Percentiles rank a stretch among this genome's conserved stretches.
phyloP scores from a whole-genome alignment of 805 yeast genomes.

The Wickerhamiella galacta region DNA sequence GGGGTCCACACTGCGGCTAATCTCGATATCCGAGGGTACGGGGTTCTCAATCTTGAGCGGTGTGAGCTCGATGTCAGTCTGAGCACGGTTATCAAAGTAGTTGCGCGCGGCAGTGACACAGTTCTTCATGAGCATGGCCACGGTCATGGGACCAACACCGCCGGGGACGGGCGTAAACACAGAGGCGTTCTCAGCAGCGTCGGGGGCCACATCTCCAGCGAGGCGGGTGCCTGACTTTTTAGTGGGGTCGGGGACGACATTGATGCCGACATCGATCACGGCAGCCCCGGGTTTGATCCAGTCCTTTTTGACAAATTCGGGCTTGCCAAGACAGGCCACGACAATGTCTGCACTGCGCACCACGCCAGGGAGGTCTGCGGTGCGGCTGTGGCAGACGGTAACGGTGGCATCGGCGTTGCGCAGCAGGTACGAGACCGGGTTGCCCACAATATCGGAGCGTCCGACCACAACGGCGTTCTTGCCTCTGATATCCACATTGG shows the following conservation, averaged over 20 bases:
- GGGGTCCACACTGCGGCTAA: conserved; percentile 77
- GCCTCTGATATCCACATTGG: conserved; percentile 51
- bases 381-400: conserved; percentile 66
- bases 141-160: conserved; percentile 99
- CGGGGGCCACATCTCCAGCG: conserved; percentile 88
- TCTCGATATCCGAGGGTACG: conserved; percentile 82
- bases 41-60: conserved; percentile 40
- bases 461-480: conserved; percentile 83
- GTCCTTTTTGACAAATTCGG: conserved; percentile 68
- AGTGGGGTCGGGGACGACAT: conserved; percentile 58
- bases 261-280: conserved; percentile 93
- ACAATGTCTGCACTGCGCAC: conserved; percentile 68
- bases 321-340: conserved; percentile 85
- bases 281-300: conserved; percentile 75
- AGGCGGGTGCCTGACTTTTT: conserved; percentile 65
- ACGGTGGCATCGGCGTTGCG: conserved; percentile 72
- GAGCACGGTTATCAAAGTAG: conserved; percentile 29
- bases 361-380: conserved; percentile 40
- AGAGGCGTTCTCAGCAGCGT: conserved; percentile 43
- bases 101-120: conserved; percentile 66
- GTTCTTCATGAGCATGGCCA: conserved; percentile 83
- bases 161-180: conserved; percentile 94
- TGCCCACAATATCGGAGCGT: conserved; percentile 93
- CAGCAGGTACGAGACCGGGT: conserved; percentile 74
- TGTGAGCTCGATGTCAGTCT: conserved; percentile 36